Evolutionary conservation across 176 grass and related monocot genomes (phyloP), one percentile per base, ranked within the genome.

Genomic region (Oryza australiensis): DNA sequence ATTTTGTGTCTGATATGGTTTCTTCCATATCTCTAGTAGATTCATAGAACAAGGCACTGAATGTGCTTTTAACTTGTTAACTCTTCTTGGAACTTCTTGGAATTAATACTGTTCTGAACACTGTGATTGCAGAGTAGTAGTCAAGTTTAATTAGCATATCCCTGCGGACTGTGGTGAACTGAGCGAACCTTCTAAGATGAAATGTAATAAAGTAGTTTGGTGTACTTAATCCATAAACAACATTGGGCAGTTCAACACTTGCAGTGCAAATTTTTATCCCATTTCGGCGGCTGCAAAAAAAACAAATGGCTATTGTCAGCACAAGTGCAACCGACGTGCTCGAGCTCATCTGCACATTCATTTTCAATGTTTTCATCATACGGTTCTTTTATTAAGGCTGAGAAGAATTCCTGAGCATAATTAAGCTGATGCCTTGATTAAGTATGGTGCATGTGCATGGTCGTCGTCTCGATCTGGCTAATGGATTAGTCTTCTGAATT

Each of bases 171-270:
- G 5, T 55, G 51, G 15, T 67, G 40, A 76, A 71, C 40, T 82
- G 3, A 13, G 34, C 28, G 82, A 89, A 85, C 26, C 87, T 89
- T 89, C 82, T 11, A 72, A 85, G 1, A 77, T 9, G 34, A 20
- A 28, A 16, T 24, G 29, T 81, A 76, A 22, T 7, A 80, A 77
- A 72, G 18, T 57, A 38, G 66, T 72, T 82, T 78, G 73, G 88
- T 89, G 78, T 78, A 86, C 83, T 73, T 66, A 73, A 82, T 7
- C 66, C 43, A 46, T 89, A 82, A 82, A 77, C 57, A 82, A 89
- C 42, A 72, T 12, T 24, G 4, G 48, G 0, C 37, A 7, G 45
- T 22, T 68, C 14, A 30, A 63, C 76, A 71, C 63, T 66, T 38
- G 18, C 22, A 37, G 13, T 26, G 32, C 62, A 30, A 26, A 41